Evolutionary conservation across 1,284 basidiomycete species (phyloP).

Genomic region (Marasmius sp.): DNA sequence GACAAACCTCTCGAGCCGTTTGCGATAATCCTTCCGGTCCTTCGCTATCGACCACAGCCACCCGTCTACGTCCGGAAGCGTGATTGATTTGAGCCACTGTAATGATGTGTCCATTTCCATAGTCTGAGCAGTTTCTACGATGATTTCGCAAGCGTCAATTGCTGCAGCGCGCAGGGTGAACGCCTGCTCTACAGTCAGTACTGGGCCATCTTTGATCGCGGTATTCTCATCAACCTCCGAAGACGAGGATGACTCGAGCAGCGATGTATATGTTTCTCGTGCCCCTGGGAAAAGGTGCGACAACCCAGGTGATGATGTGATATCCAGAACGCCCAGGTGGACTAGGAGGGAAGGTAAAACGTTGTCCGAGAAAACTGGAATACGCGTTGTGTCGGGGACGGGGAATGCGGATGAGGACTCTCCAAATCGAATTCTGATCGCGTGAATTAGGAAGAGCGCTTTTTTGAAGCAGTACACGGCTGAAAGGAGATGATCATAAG

Average conservation of each 20-base stretch:
- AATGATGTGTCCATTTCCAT: slow-evolving; percentile 35
- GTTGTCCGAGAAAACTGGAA: slow-evolving; percentile 86
- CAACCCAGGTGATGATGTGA: slow-evolving; percentile 48
- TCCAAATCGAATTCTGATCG: slow-evolving; percentile 65
- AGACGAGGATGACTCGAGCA: slow-evolving; percentile 9
- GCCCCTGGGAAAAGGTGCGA: slow-evolving; percentile 45
- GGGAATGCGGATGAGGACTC: slow-evolving; percentile 54
- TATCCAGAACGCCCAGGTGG: slow-evolving; percentile 73
- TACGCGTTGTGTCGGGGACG: slow-evolving; percentile 53
- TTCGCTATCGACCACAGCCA: slow-evolving; percentile 82
- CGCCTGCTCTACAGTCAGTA: slow-evolving; percentile 59
- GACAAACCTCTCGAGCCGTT: slow-evolving; percentile 60
- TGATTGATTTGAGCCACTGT: slow-evolving; percentile 57
- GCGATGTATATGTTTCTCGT: slow-evolving; percentile 30
- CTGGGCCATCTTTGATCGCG: slow-evolving; percentile 59
- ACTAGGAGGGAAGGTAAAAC: slow-evolving; percentile 83
- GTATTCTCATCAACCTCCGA: slow-evolving; percentile 20
- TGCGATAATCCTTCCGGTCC: slow-evolving; percentile 67
- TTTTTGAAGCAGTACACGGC: slow-evolving; percentile 89
- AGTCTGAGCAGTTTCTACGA: slow-evolving; percentile 53
- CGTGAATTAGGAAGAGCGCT: slow-evolving; percentile 79
- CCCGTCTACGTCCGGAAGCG: slow-evolving; percentile 60
- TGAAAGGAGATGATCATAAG: slow-evolving; percentile 26
- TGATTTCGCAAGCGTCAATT: slow-evolving; percentile 72
- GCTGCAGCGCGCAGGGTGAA: slow-evolving; percentile 80